Conservation (phyloP, 306 rosid species). For the Acacia acuminata region DNA sequence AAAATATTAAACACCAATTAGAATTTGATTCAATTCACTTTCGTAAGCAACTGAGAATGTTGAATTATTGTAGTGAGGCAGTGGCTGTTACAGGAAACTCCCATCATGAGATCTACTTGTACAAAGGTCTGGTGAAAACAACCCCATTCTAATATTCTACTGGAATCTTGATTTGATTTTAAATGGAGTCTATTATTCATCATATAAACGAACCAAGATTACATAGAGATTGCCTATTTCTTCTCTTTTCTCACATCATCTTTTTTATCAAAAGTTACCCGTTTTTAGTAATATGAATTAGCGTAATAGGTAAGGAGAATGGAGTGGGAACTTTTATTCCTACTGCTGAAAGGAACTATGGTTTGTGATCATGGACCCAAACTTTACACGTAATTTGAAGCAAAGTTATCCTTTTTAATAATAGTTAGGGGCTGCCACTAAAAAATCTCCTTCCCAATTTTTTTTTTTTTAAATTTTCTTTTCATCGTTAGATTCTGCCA, state of each 20-base stretch:
- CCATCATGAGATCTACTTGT: not conserved
- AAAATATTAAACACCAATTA: slow-evolving; percentile 16
- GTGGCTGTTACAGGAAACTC: not conserved
- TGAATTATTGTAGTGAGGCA: not conserved
- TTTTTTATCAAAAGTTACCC: not conserved
- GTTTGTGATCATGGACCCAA: not conserved
- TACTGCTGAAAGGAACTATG: not conserved
- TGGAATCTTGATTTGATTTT: not conserved
- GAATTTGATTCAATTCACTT: not conserved
- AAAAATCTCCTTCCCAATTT: too few species aligned
- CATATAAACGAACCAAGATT: not conserved
- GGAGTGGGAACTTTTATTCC: not conserved
- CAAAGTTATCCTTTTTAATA: not conserved
- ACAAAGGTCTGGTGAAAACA: not conserved
- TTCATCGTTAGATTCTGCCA: too few species aligned
- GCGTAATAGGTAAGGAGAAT: not conserved
- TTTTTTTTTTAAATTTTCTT: too few species aligned
- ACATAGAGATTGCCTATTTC: too few species aligned
- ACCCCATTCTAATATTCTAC: not conserved
- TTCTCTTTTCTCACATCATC: not conserved
- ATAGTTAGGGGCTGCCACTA: not conserved
- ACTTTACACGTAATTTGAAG: not conserved
- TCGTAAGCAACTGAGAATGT: not conserved
- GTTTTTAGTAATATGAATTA: not conserved
- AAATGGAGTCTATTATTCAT: not conserved